These are phyloP conservation scores for Elsinoe perseae DNA, from an alignment of 2,329 filamentous ascomycete genomes.

Conservation along the genomic window DNA sequence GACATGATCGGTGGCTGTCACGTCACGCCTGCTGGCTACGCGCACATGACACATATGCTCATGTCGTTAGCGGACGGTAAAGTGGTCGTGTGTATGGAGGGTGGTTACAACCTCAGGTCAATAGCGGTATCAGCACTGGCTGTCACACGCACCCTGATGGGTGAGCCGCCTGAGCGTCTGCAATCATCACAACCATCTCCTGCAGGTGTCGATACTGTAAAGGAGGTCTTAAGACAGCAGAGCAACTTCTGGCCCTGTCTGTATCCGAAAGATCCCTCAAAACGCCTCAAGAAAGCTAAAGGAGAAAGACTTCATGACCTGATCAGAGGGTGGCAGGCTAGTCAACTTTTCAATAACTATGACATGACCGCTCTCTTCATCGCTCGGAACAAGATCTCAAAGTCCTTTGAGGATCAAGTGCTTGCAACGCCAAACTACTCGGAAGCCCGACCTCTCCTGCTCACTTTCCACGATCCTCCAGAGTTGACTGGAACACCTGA, in stretches of 20 bases:
- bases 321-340: slow-evolving; percentile 67
- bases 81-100: slow-evolving; percentile 86
- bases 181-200: slow-evolving; percentile 41
- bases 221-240: slow-evolving; percentile 52
- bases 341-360: slow-evolving; percentile 61
- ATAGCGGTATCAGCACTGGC: slow-evolving; percentile 90
- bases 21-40: slow-evolving; percentile 84
- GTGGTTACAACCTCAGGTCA: slow-evolving; percentile 87
- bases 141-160: slow-evolving; percentile 89
- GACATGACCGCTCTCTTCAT: slow-evolving; percentile 76
- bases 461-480: slow-evolving; percentile 84
- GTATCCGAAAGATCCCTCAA: slow-evolving; percentile 52
- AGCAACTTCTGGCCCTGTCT: slow-evolving; percentile 79
- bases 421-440: slow-evolving; percentile 68
- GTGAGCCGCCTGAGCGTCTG: slow-evolving; percentile 69
- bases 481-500: slow-evolving; percentile 37
- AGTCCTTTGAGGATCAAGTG: slow-evolving; percentile 78
- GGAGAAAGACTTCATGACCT: slow-evolving; percentile 68
- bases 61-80: slow-evolving; percentile 90
- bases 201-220: slow-evolving; percentile 48
- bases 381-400: slow-evolving; percentile 62
- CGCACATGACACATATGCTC: slow-evolving; percentile 98
- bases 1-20: slow-evolving; percentile 90
- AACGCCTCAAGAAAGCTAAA: slow-evolving; percentile 29
- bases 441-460: slow-evolving; percentile 58